Conservation (phyloP, 2,329 filamentous ascomycete genomes). For the Verticillium dahliae region DNA sequence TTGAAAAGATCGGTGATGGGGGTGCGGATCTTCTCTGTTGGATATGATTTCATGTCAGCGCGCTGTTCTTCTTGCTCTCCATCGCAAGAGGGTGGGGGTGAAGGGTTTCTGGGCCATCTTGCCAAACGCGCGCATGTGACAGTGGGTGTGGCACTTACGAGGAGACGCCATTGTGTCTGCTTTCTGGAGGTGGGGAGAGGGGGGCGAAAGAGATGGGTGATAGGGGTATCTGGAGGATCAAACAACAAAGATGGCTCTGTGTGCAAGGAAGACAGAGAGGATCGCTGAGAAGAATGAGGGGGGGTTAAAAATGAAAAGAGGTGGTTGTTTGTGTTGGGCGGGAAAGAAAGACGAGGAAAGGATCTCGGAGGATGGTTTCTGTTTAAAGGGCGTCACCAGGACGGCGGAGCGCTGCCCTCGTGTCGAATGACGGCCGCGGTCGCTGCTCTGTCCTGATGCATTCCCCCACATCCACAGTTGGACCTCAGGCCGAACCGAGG, state of each 20-base stretch:
- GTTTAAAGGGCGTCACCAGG: slow-evolving; percentile 7
- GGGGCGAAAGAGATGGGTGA: not conserved
- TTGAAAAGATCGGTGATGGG: slow-evolving; percentile 91
- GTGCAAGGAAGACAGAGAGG: not conserved
- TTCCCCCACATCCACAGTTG: not conserved
- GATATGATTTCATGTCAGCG: not conserved
- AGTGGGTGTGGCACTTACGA: slow-evolving; percentile 49
- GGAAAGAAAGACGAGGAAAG: slow-evolving; percentile 1
- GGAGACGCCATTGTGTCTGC: slow-evolving; percentile 63
- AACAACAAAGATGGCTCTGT: slow-evolving; percentile 9
- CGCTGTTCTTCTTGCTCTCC: too few relatives aligned
- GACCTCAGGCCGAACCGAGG: slow-evolving; percentile 11
- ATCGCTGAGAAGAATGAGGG: slow-evolving; percentile 1
- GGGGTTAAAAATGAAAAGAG: not conserved
- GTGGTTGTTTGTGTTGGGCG: not conserved
- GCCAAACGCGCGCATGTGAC: slow-evolving; percentile 6
- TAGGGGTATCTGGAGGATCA: slow-evolving; percentile 8
- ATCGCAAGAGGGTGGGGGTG: too few relatives aligned
- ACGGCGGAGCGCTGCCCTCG: slow-evolving; percentile 1
- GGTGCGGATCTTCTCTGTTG: slow-evolving; percentile 78
- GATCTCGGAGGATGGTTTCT: not conserved
- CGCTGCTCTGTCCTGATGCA: not conserved
- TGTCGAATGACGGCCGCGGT: slow-evolving; percentile 5
- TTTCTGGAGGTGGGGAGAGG: not conserved
- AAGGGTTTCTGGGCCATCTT: too few relatives aligned